Conservation (phyloP, 441 rosid genomes). For the Cnidoscolus chayamansa region DNA sequence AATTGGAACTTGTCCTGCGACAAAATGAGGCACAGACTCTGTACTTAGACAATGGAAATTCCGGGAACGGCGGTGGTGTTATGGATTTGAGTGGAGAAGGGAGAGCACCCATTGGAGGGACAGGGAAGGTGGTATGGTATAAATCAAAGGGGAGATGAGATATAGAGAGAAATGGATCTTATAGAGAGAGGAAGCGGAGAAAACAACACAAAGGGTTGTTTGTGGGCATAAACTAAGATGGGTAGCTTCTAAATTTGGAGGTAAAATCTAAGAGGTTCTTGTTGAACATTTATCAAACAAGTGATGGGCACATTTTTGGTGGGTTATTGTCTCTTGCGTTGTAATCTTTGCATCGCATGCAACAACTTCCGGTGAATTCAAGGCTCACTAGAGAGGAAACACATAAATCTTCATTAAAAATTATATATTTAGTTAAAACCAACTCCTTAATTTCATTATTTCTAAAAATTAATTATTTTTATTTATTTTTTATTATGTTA, state of each 20-base stretch:
- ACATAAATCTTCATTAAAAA: too few relatives aligned
- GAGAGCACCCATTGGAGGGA: conserved; percentile 6
- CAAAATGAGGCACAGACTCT: conserved; percentile 38
- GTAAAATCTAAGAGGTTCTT: background rate
- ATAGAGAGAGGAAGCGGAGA: conserved; percentile 18
- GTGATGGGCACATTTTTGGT: conserved; percentile 14
- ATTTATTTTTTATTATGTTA: too few relatives aligned
- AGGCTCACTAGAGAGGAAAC: background rate
- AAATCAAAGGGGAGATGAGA: conserved; percentile 24
- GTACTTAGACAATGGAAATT: background rate
- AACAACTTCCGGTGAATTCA: conserved; percentile 5
- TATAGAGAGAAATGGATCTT: background rate
- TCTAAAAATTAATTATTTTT: too few relatives aligned
- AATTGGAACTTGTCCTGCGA: conserved; percentile 27
- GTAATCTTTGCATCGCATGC: background rate
- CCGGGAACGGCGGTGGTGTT: background rate
- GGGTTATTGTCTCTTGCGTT: conserved; percentile 19
- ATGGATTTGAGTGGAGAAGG: background rate
- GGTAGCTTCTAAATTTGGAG: conserved; percentile 16
- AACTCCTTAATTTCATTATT: too few relatives aligned
- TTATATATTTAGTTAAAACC: too few relatives aligned
- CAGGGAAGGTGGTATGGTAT: background rate
- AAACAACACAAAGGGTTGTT: conserved; percentile 11
- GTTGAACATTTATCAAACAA: conserved; percentile 13
- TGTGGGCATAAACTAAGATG: conserved; percentile 10